Conservation (phyloP, 2,329 filamentous ascomycete species). For the Cladophialophora yegresii region DNA sequence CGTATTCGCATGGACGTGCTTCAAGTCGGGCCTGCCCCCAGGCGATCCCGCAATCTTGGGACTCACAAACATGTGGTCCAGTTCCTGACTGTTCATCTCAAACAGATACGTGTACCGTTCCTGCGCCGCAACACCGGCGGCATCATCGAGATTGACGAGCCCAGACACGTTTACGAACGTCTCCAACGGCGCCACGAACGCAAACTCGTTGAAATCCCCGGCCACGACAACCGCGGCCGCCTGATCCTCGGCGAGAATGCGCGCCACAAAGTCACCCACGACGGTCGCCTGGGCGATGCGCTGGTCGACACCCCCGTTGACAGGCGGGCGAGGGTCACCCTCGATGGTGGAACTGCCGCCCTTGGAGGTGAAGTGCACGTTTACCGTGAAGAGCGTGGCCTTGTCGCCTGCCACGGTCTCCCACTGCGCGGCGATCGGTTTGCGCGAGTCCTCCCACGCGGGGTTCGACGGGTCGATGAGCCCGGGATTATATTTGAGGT, state of each 20-base stretch:
- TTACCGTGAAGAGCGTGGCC: slow-evolving; percentile 68
- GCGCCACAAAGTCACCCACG: slow-evolving; percentile 60
- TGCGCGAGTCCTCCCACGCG: slow-evolving; percentile 64
- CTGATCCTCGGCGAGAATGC: slow-evolving; percentile 60
- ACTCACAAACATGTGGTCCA: slow-evolving; percentile 71
- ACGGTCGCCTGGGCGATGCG: slow-evolving; percentile 60
- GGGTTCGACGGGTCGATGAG: slow-evolving; percentile 63
- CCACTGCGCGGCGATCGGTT: slow-evolving; percentile 69
- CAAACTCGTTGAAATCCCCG: slow-evolving; percentile 74
- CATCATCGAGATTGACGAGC: slow-evolving; percentile 64
- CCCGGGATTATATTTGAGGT: slow-evolving; percentile 69
- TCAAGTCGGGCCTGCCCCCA: slow-evolving; percentile 46
- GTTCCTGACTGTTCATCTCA: slow-evolving; percentile 68
- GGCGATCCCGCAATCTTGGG: slow-evolving; percentile 48
- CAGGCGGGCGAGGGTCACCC: slow-evolving; percentile 65
- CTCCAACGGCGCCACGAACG: slow-evolving; percentile 61
- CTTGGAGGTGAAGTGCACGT: slow-evolving; percentile 69
- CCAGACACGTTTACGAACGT: slow-evolving; percentile 57
- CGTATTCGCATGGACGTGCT: slow-evolving; percentile 69
- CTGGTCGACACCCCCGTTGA: slow-evolving; percentile 64
- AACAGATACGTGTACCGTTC: slow-evolving; percentile 73
- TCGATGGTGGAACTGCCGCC: slow-evolving; percentile 65
- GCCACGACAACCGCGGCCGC: slow-evolving; percentile 61
- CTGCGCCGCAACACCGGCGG: slow-evolving; percentile 51
- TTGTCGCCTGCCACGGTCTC: slow-evolving; percentile 53